phyloP scores from a whole-genome alignment of 2,329 filamentous ascomycete genomes.

The Ceratocystis diversiconidia region DNA sequence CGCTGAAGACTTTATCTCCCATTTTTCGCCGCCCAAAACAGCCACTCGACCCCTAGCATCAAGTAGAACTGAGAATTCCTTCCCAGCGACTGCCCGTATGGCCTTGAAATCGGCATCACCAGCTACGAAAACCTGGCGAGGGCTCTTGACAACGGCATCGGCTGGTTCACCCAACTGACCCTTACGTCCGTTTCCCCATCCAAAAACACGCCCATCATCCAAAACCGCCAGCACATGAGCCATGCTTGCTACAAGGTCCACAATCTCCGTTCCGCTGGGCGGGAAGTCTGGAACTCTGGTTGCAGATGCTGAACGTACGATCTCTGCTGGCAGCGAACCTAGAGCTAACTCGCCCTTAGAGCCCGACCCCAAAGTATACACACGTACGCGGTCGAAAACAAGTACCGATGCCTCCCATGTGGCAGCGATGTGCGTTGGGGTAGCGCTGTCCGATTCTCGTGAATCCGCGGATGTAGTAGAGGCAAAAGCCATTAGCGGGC shows the following conservation, averaged over 20 bases:
- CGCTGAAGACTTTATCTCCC: conserved; percentile 44
- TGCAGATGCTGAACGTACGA: conserved; percentile 35
- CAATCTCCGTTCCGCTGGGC: conserved; percentile 41
- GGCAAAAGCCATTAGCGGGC: conserved; percentile 15
- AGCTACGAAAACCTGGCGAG: conserved; percentile 42
- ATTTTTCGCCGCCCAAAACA: conserved; percentile 65
- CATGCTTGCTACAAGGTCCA: conserved; percentile 58
- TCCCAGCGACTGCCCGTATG: conserved; percentile 56
- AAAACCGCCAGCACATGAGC: conserved; percentile 63
- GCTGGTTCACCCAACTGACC: conserved; percentile 58
- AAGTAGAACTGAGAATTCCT: conserved; percentile 59
- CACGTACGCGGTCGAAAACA: conserved; percentile 33
- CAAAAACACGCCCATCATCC: conserved; percentile 62
- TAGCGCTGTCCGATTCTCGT: conserved; percentile 17
- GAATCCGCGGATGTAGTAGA: background rate
- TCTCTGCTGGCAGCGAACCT: conserved; percentile 30
- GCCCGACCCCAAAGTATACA: conserved; percentile 54
- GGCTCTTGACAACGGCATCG: conserved; percentile 37
- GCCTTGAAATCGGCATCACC: conserved; percentile 43
- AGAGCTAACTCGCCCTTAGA: conserved; percentile 59
- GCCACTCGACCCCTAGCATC: conserved; percentile 39
- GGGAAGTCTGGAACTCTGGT: conserved; percentile 48
- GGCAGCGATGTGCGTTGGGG: conserved; percentile 41
- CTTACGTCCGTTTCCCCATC: conserved; percentile 80
- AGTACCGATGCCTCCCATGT: conserved; percentile 67